phyloP scores from a whole-genome alignment of 768 basidiomycete genomes.

The Pleurotus salmoneostramineus region DNA sequence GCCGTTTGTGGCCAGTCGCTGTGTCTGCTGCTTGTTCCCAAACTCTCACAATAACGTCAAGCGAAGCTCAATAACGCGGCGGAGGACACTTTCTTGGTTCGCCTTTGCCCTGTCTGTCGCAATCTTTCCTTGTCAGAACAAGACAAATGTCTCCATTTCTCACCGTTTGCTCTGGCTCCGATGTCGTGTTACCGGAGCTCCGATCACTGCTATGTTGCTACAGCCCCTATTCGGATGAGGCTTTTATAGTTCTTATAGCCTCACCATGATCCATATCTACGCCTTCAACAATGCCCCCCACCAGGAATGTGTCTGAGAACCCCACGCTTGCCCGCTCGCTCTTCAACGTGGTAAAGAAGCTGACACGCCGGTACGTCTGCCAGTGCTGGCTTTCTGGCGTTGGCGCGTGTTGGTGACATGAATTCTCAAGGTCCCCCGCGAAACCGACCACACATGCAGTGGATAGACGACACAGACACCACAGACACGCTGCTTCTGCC shows the following conservation, averaged over 20 bases:
- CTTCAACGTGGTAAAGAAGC: slow-evolving; percentile 39
- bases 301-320: slow-evolving; percentile 43
- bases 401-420: background rate
- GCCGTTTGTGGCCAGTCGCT: too few species aligned
- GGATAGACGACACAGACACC: slow-evolving; percentile 7
- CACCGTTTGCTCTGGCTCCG: slow-evolving; percentile 1
- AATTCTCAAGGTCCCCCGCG: background rate
- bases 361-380: slow-evolving; percentile 23
- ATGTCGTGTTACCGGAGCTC: background rate
- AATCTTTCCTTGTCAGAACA: background rate
- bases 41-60: background rate
- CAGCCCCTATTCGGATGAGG: slow-evolving; percentile 7
- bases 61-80: background rate
- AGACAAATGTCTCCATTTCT: slow-evolving; percentile 8
- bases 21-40: too few species aligned
- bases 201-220: background rate
- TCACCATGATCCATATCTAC: background rate
- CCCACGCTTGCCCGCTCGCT: slow-evolving; percentile 48
- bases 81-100: slow-evolving; percentile 7
- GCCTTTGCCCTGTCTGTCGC: background rate
- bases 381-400: background rate
- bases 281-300: slow-evolving; percentile 10
- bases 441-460: background rate
- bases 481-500: slow-evolving; percentile 2
- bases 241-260: background rate